phyloP scores from a whole-genome alignment of 306 rosid genomes.

The Pterocarpus macrocarpus region DNA sequence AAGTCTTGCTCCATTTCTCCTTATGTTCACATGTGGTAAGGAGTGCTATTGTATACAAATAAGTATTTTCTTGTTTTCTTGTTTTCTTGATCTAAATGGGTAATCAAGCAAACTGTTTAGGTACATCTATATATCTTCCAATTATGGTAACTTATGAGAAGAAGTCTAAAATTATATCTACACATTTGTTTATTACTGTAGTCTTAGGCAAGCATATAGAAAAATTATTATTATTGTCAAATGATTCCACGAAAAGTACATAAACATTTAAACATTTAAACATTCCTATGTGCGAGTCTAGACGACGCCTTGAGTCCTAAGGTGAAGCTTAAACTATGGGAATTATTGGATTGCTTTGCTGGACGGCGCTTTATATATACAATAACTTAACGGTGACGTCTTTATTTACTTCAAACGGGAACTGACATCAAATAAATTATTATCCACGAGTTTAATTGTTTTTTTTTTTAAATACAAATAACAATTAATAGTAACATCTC shows the following conservation, averaged over 20 bases:
- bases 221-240: not conserved
- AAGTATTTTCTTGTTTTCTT: no score
- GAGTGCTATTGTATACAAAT: no score
- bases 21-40: no score
- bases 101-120: no score
- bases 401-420: slow-evolving; percentile 27
- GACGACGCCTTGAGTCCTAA: not conserved
- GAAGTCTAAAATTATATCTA: not conserved
- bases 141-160: no score
- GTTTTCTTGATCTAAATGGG: no score
- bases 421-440: not conserved
- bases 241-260: not conserved
- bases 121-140: no score
- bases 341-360: not conserved
- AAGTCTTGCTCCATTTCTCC: no score
- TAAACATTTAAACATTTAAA: not conserved
- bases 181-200: not conserved
- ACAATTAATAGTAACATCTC: not conserved
- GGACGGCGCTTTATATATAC: not conserved
- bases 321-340: not conserved
- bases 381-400: slow-evolving; percentile 14
- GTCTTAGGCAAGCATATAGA: not conserved
- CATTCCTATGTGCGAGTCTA: not conserved
- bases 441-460: not conserved
- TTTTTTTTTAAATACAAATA: not conserved